Conservation (phyloP, 2,329 filamentous ascomycete genomes). For the Paramyrothecium roridum region DNA sequence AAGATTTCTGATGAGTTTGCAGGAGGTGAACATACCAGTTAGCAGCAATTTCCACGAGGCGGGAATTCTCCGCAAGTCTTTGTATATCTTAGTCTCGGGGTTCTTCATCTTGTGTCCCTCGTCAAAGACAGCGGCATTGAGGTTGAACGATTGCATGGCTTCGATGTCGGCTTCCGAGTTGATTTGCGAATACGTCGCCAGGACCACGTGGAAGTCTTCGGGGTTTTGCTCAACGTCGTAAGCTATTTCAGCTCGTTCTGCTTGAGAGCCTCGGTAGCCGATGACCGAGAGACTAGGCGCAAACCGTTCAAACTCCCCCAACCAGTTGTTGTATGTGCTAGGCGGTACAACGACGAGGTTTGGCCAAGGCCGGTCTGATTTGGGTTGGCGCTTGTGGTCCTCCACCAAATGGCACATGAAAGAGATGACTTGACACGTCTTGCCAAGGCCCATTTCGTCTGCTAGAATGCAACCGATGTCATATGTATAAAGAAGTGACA, state of each 20-base stretch:
- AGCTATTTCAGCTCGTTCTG: constrained; percentile 65
- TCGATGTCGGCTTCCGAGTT: constrained; percentile 46
- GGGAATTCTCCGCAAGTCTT: constrained; percentile 71
- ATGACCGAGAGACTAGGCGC: constrained; percentile 74
- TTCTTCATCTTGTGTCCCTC: constrained; percentile 95
- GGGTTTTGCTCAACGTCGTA: constrained; percentile 62
- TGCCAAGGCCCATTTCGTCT: constrained; percentile 95
- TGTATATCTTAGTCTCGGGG: constrained; percentile 76
- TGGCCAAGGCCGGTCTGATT: constrained; percentile 53
- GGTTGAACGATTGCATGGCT: constrained; percentile 44
- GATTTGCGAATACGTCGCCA: constrained; percentile 60
- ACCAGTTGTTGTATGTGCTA: constrained; percentile 94
- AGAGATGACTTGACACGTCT: constrained; percentile 94
- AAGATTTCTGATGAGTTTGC: not conserved
- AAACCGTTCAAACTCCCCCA: constrained; percentile 84
- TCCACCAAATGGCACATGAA: constrained; percentile 83
- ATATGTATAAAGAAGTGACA: constrained; percentile 77
- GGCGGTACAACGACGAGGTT: constrained; percentile 87
- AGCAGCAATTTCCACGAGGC: constrained; percentile 84
- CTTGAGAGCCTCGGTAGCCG: constrained; percentile 65
- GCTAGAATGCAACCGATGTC: constrained; percentile 86
- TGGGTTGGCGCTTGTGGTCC: constrained; percentile 39
- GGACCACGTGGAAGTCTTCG: constrained; percentile 60
- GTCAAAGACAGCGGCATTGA: constrained; percentile 72
- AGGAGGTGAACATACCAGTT: constrained; percentile 23